Percentiles rank a stretch among this genome's conserved stretches.
These are phyloP conservation scores for Pythium myriotylum DNA, from an alignment of 352 stramenopile species.

Conservation along the genomic window DNA sequence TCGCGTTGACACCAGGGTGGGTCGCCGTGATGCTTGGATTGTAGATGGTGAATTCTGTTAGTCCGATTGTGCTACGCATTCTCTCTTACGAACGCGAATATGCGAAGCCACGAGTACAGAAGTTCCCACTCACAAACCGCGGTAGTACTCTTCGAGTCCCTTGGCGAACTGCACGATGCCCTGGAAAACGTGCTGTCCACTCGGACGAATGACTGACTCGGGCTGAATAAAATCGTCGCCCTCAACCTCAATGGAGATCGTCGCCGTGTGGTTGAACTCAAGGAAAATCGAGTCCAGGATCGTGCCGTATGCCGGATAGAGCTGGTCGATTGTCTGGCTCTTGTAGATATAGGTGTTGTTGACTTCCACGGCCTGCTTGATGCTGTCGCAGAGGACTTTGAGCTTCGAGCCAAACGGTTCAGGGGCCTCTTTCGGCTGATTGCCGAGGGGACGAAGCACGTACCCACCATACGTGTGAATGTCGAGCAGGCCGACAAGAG, in stretches of 20 bases:
- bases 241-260: conserved; percentile 40
- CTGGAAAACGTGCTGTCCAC: conserved; percentile 29
- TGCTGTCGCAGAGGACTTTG: conserved; percentile 32
- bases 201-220: conserved; percentile 30
- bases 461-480: conserved; percentile 41
- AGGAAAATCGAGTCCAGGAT: conserved; percentile 36
- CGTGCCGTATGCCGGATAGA: conserved; percentile 40
- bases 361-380: conserved; percentile 25
- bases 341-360: conserved; percentile 16
- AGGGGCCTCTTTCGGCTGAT: conserved; percentile 21
- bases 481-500: conserved; percentile 26
- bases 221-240: conserved; percentile 31
- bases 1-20: too few species aligned
- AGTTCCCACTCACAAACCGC: too few species aligned
- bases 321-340: conserved; percentile 25
- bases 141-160: conserved; percentile 27
- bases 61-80: too few species aligned
- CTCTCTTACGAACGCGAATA: too few species aligned
- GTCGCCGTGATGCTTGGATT: too few species aligned
- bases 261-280: conserved; percentile 34
- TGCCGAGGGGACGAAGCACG: conserved; percentile 34
- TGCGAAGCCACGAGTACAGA: too few species aligned
- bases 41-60: too few species aligned
- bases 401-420: conserved; percentile 32
- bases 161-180: conserved; percentile 34